phyloP scores from a whole-genome alignment of 495 filamentous ascomycete species.

The Entonaema liquescens region DNA sequence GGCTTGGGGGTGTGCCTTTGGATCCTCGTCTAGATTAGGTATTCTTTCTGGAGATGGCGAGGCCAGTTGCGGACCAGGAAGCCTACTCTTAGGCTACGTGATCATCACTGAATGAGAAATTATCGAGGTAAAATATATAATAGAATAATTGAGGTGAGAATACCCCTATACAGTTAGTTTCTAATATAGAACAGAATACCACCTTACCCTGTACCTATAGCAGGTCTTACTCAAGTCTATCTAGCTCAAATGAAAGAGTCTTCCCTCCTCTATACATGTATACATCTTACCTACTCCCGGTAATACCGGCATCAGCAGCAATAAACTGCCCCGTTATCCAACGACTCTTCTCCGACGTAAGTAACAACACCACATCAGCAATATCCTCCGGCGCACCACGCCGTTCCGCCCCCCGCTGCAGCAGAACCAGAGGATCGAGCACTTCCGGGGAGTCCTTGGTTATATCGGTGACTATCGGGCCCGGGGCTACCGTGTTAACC shows the following conservation, averaged over 20 bases:
- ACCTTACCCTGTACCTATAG: neutral
- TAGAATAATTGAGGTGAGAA: neutral
- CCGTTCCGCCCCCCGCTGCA: slow-evolving; percentile 21
- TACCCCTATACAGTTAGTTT: neutral
- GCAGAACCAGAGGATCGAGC: neutral
- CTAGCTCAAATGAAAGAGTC: neutral
- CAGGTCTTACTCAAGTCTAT: neutral
- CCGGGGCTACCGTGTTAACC: slow-evolving; percentile 51
- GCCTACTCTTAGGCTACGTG: neutral
- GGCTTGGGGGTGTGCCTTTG: neutral
- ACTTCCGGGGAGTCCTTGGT: slow-evolving; percentile 4
- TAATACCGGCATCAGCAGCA: slow-evolving; percentile 56
- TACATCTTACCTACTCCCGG: neutral
- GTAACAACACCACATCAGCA: slow-evolving; percentile 56
- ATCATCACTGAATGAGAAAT: neutral
- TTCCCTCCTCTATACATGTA: neutral
- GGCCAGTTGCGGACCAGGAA: neutral
- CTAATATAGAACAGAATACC: neutral
- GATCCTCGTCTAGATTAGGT: neutral
- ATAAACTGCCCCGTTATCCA: slow-evolving; percentile 63
- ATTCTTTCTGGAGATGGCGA: neutral
- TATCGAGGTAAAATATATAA: neutral
- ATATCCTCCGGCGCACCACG: slow-evolving; percentile 53
- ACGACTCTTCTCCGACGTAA: slow-evolving; percentile 57
- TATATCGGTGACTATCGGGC: slow-evolving; percentile 46